phyloP scores from a whole-genome alignment of 495 filamentous ascomycete genomes.

The Melanomma pulvis-pyrius region DNA sequence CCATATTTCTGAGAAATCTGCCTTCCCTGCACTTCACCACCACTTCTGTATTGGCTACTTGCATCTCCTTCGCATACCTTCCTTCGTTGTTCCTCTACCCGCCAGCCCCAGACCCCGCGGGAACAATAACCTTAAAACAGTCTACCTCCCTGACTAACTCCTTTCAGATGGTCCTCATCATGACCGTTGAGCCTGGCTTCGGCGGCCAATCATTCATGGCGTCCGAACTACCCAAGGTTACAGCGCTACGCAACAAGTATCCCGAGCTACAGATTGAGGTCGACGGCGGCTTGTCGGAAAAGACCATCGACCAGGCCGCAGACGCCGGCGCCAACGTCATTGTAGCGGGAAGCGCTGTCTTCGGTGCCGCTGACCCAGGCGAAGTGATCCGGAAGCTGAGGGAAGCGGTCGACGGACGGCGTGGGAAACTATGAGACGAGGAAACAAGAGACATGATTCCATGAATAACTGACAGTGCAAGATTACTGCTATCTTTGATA shows the following conservation, averaged over 20 bases:
- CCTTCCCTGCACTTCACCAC: background rate
- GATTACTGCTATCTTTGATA: background rate
- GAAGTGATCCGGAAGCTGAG: constrained; percentile 82
- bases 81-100: constrained; percentile 9
- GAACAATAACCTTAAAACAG: constrained; percentile 13
- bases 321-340: constrained; percentile 98
- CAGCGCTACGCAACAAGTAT: constrained; percentile 78
- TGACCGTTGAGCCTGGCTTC: constrained; percentile 98
- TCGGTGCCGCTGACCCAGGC: constrained; percentile 83
- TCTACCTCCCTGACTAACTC: constrained; percentile 10
- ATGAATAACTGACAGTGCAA: background rate
- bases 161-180: constrained; percentile 90
- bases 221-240: constrained; percentile 89
- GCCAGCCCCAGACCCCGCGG: background rate
- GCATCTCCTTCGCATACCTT: background rate
- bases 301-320: constrained; percentile 91
- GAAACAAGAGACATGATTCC: background rate
- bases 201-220: constrained; percentile 99
- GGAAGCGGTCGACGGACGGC: constrained; percentile 71
- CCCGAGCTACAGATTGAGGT: constrained; percentile 96
- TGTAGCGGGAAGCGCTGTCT: constrained; percentile 95
- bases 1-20: constrained; percentile 5
- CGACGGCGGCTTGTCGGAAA: constrained; percentile 84
- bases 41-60: constrained; percentile 7
- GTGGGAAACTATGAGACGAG: constrained; percentile 29